phyloP scores from a whole-genome alignment of 73 alveolate species.

The Blepharisma japonicum region DNA sequence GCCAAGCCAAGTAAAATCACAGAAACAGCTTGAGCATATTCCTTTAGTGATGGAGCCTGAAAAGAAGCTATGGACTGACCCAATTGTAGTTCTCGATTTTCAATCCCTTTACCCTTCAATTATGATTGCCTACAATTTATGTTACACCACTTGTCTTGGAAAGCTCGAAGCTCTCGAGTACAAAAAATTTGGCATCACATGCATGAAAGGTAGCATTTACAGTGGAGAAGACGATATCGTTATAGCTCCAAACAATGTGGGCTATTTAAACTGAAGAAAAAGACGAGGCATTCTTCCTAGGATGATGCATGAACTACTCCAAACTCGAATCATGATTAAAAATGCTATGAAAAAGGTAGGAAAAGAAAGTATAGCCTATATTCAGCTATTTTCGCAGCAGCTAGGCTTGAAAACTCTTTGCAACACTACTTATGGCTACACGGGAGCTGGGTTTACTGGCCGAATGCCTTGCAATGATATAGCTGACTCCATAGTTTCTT shows the following conservation, averaged over 20 bases:
- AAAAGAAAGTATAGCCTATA: slow-evolving; percentile 64
- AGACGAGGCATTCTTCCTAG: slow-evolving; percentile 91
- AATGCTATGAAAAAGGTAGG: slow-evolving; percentile 81
- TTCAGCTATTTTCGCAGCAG: slow-evolving; percentile 83
- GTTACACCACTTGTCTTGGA: slow-evolving; percentile 98
- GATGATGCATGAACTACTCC: slow-evolving; percentile 84
- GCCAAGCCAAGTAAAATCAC: slow-evolving; percentile 33
- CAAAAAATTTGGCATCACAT: slow-evolving; percentile 35
- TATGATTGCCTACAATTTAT: slow-evolving; percentile 96
- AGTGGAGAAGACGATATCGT: slow-evolving; percentile 62
- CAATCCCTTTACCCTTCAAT: slow-evolving; percentile 93
- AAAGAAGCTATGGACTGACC: slow-evolving; percentile 75
- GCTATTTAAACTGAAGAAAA: slow-evolving; percentile 78
- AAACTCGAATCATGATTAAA: slow-evolving; percentile 94
- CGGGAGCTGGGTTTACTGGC: slow-evolving; percentile 99
- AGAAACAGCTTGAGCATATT: slow-evolving; percentile 77
- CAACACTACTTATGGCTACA: slow-evolving; percentile 97
- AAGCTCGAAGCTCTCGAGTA: slow-evolving; percentile 53
- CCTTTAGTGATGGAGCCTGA: slow-evolving; percentile 99
- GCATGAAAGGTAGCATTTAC: slow-evolving; percentile 37
- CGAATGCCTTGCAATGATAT: slow-evolving; percentile 99
- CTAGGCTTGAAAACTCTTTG: slow-evolving; percentile 87
- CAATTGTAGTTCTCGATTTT: slow-evolving; percentile 97
- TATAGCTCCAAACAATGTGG: slow-evolving; percentile 83
- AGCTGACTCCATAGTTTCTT: slow-evolving; percentile 94